These are phyloP conservation scores for Fonsecaea multimorphosa DNA, from an alignment of 2,329 filamentous ascomycete species.

Conservation along the genomic window DNA sequence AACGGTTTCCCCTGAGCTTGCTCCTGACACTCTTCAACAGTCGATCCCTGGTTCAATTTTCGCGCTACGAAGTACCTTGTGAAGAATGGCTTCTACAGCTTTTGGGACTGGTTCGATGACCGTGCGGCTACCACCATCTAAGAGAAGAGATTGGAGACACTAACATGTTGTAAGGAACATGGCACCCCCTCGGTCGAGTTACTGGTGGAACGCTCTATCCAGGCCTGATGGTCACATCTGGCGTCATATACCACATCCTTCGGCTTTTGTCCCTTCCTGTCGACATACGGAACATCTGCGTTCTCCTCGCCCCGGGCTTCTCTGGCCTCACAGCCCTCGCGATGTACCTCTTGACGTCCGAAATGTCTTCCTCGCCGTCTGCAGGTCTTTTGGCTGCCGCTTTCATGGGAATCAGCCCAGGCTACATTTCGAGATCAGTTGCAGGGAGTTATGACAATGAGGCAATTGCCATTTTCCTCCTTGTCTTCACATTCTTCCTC, in stretches of 20 bases:
- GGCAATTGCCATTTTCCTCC: conserved; percentile 97
- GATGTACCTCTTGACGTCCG: conserved; percentile 91
- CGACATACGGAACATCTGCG: conserved; percentile 98
- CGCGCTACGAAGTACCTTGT: conserved; percentile 97
- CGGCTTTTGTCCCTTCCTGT: conserved; percentile 87
- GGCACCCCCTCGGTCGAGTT: conserved; percentile 97
- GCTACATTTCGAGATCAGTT: conserved; percentile 97
- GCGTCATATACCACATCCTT: conserved; percentile 92
- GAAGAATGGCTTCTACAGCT: conserved; percentile 95
- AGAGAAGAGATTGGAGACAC: conserved; percentile 18
- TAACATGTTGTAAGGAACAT: conserved; percentile 69
- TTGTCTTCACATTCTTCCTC: conserved; percentile 97
- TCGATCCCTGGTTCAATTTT: conserved; percentile 99
- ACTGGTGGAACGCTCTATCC: conserved; percentile 99
- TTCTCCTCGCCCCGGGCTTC: conserved; percentile 91
- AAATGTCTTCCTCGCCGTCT: conserved; percentile 95
- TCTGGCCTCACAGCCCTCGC: conserved; percentile 93
- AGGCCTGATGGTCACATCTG: conserved; percentile 98
- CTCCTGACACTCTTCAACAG: conserved; percentile 57
- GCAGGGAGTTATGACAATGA: conserved; percentile 99
- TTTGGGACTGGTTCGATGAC: conserved; percentile 99
- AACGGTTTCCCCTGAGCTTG: conserved; percentile 16
- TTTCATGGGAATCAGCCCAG: conserved; percentile 97
- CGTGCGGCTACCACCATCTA: conserved; percentile 56
- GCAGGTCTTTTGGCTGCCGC: conserved; percentile 90